These are phyloP conservation scores for Sisymbrium irio DNA, from an alignment of 345 rosid genomes.

Conservation along the genomic window DNA sequence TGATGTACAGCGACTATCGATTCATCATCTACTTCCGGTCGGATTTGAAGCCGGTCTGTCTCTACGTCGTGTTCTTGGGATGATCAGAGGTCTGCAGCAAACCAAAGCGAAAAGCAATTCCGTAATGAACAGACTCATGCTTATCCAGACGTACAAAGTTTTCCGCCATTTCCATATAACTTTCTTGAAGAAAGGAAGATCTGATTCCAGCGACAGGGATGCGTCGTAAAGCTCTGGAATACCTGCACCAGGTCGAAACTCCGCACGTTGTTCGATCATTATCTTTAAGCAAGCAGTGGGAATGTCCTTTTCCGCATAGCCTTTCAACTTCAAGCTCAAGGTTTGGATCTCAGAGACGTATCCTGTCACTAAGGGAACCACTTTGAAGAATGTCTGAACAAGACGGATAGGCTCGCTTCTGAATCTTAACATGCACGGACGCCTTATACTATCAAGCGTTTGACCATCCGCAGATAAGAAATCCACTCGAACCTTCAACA, in stretches of 20 bases:
- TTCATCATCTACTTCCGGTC: conserved; percentile 18
- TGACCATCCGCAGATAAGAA: conserved; percentile 60
- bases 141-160: conserved; percentile 70
- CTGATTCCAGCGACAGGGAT: conserved; percentile 53
- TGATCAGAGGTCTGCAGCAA: conserved; percentile 65
- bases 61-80: conserved; percentile 48
- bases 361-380: conserved; percentile 71
- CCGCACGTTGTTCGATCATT: conserved; percentile 73
- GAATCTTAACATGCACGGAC: conserved; percentile 71
- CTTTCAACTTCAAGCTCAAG: conserved; percentile 54
- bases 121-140: conserved; percentile 43
- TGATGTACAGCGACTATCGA: conserved; percentile 18
- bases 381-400: conserved; percentile 58
- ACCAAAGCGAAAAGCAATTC: conserved; percentile 53
- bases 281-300: conserved; percentile 63
- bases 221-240: conserved; percentile 83
- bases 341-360: conserved; percentile 73
- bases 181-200: conserved; percentile 62
- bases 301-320: conserved; percentile 50
- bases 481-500: conserved; percentile 74
- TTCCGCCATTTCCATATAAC: conserved; percentile 76
- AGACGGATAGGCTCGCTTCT: conserved; percentile 71
- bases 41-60: conserved; percentile 34
- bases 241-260: conserved; percentile 62
- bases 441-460: conserved; percentile 55